Evolutionary conservation across 305 asterid species (phyloP), one percentile per base, ranked within the genome.

Genomic region (Caryopteris hybrid): DNA sequence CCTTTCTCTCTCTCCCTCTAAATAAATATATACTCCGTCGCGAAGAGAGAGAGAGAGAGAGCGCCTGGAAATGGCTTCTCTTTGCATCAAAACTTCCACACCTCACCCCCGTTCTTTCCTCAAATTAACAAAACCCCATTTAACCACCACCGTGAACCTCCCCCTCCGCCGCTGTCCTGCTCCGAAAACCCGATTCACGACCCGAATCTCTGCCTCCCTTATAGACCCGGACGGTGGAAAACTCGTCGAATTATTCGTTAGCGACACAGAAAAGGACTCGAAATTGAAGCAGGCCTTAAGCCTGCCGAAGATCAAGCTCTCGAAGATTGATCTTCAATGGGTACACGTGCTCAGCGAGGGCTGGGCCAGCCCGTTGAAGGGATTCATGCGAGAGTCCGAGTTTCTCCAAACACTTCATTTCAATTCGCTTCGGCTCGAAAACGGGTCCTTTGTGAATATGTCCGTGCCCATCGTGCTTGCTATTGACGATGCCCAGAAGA

Each of bases 401-500:
- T 93, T 84, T 90, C 95, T 93, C 91, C 99, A 93, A 86, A 87
- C 96, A 64, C 96, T 93, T 85, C 99, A 93, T 87, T 93, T 93
- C 39, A 85, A 88, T 68, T 87, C 92, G 63, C 89, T 93, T 77
- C 87, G 96, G 0, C 79, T 86, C 7, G 87, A 78, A 1, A 79
- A 88, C 75, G 96, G 97, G 54, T 86, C 95, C 31, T 63, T 81
- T 45, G 97, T 85, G 64, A 93, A 93, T 61, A 93, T 93, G 99
- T 93, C 99, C 64, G 88, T 93, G 69, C 96, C 97, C 13, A 93
- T 93, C 74, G 99, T 93, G 60, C 92, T 93, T 46, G 96, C 99
- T 34, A 82, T 93, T 50, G 99, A 93, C 62, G 99, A 90, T 60
- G 83, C 78, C 2, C 81, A 77, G 76, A 90, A 88, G 83, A 59